These are phyloP conservation scores for Escovopsis sp. DNA, from an alignment of 2,329 filamentous ascomycete genomes.

Conservation along the genomic window DNA sequence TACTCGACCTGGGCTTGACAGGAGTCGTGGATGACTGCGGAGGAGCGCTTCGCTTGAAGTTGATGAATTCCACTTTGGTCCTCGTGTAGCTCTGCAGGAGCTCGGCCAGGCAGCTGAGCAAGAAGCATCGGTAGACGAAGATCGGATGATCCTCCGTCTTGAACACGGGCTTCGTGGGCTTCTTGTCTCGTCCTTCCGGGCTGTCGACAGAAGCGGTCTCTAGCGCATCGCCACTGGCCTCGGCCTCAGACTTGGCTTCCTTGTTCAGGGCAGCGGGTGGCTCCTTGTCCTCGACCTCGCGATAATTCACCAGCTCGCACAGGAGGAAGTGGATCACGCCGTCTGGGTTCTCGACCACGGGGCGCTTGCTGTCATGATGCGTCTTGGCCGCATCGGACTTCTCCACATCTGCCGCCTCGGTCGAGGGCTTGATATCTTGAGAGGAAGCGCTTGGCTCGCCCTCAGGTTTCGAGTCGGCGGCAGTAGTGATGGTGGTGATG, in stretches of 20 bases:
- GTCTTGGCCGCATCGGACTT: constrained; percentile 50
- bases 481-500: too few species aligned
- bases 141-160: constrained; percentile 89
- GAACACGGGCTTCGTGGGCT: constrained; percentile 57
- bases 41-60: constrained; percentile 86
- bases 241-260: constrained; percentile 22
- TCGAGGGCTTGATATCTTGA: constrained; percentile 42
- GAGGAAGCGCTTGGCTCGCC: constrained; percentile 6
- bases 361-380: constrained; percentile 55
- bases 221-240: constrained; percentile 13
- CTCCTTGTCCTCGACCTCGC: constrained; percentile 81
- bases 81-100: constrained; percentile 83
- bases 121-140: constrained; percentile 90
- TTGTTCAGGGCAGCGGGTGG: constrained; percentile 25
- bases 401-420: constrained; percentile 42
- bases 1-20: constrained; percentile 81
- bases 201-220: constrained; percentile 17
- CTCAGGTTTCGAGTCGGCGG: constrained; percentile 5
- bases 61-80: constrained; percentile 97
- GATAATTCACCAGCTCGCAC: constrained; percentile 80
- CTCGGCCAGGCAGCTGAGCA: constrained; percentile 83
- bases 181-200: constrained; percentile 40
- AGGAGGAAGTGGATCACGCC: constrained; percentile 91
- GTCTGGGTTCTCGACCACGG: constrained; percentile 80
- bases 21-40: constrained; percentile 73